Percentiles rank a stretch among this genome's conserved stretches.
These are phyloP conservation scores for Pulveroboletus sp. DNA, from an alignment of 768 basidiomycete genomes.

Conservation along the genomic window DNA sequence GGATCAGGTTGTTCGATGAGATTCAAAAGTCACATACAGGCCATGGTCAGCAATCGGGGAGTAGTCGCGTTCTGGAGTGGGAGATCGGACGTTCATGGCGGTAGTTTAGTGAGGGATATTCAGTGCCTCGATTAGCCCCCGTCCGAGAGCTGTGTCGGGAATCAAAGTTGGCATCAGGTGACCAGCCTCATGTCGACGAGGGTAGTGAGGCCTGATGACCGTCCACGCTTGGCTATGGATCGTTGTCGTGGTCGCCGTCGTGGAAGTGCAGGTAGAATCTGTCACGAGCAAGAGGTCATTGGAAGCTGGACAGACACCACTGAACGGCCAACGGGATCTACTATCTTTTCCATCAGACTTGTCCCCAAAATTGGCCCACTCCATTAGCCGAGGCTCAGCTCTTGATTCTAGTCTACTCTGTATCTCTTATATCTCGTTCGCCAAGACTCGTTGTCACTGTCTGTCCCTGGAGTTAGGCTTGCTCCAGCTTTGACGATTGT, in stretches of 20 bases:
- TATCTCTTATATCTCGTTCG: background rate
- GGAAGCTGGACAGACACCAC: no score
- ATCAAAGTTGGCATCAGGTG: no score
- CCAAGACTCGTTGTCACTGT: background rate
- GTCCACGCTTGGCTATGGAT: no score
- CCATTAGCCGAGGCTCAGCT: background rate
- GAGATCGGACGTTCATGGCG: constrained; percentile 42
- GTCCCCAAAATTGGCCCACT: background rate
- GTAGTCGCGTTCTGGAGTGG: constrained; percentile 56
- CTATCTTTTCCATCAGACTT: constrained; percentile 2
- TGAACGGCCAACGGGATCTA: background rate
- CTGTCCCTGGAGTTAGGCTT: background rate
- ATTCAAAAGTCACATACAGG: constrained; percentile 43
- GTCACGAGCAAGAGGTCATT: no score
- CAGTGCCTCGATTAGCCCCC: background rate
- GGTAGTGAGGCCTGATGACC: no score
- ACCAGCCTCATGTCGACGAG: no score
- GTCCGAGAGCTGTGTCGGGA: background rate
- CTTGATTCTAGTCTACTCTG: no score
- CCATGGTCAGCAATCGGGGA: constrained; percentile 75
- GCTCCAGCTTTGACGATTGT: constrained; percentile 7
- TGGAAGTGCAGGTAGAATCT: no score
- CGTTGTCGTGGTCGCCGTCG: no score
- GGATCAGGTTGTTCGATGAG: constrained; percentile 7
- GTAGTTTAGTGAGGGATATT: background rate